phyloP scores from a whole-genome alignment of 306 rosid genomes.

The Trifolium pratense region DNA sequence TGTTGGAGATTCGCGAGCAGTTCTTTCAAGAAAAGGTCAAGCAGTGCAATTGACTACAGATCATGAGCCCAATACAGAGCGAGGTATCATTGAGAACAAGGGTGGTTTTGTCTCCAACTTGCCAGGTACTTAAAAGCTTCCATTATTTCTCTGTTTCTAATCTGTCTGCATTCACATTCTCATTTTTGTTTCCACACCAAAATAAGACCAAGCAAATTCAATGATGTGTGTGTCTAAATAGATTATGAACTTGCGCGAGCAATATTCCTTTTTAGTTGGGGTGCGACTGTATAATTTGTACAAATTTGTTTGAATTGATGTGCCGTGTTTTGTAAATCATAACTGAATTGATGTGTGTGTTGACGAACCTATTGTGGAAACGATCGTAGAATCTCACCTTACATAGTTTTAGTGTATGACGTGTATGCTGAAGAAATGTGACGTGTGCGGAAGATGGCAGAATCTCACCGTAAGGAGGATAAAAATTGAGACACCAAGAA shows the following conservation, averaged over 20 bases:
- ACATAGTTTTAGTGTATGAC: not conserved
- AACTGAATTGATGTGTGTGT: conserved; percentile 6
- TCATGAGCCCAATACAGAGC: conserved; percentile 81
- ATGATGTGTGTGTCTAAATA: not conserved
- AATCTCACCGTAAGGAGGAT: not conserved
- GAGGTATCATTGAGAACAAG: conserved; percentile 77
- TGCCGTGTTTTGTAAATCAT: not conserved
- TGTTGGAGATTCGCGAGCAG: conserved; percentile 79
- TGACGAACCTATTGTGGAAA: not conserved
- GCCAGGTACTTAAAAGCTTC: conserved; percentile 64
- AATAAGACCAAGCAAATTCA: conserved; percentile 15
- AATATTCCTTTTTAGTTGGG: conserved; percentile 7
- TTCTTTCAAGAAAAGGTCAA: conserved; percentile 75
- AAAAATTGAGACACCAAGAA: not conserved
- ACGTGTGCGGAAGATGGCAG: not conserved
- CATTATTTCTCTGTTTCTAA: conserved; percentile 6
- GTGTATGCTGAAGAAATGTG: not conserved
- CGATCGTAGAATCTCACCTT: not conserved
- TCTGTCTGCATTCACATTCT: conserved; percentile 21
- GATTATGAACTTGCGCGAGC: conserved; percentile 9
- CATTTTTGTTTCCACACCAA: conserved; percentile 22
- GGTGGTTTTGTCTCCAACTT: conserved; percentile 95
- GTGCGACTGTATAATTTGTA: not conserved
- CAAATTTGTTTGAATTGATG: not conserved
- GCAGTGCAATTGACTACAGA: conserved; percentile 80